These are phyloP conservation scores for Cucurbita argyrosperma DNA, from an alignment of 306 rosid species.

Conservation along the genomic window DNA sequence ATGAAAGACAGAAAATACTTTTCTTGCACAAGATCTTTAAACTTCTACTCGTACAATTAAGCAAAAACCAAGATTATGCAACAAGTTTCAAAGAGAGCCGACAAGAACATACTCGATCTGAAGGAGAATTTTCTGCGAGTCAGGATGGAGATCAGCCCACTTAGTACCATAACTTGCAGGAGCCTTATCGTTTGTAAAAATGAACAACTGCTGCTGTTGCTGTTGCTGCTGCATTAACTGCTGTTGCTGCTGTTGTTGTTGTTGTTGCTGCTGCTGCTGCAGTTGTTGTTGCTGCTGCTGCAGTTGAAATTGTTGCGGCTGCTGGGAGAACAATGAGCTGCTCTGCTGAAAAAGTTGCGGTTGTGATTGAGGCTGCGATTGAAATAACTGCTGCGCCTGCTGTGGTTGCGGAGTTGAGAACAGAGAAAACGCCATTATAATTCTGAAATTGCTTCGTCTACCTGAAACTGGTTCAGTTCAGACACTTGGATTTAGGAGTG, in stretches of 20 bases:
- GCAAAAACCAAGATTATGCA: background rate
- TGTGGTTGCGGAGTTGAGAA: constrained; percentile 55
- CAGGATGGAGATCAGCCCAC: constrained; percentile 93
- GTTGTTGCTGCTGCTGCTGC: constrained; percentile 13
- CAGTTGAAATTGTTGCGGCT: constrained; percentile 10
- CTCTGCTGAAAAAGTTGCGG: constrained; percentile 32
- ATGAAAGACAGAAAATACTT: background rate
- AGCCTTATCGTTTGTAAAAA: constrained; percentile 60
- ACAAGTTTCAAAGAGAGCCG: background rate
- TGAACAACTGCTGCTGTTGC: constrained; percentile 31
- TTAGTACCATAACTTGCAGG: constrained; percentile 77
- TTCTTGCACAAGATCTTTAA: background rate
- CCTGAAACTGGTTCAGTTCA: background rate
- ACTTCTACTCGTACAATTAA: background rate
- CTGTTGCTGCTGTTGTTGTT: constrained; percentile 9
- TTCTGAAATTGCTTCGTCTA: background rate
- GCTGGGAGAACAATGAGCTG: constrained; percentile 27
- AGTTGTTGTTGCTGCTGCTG: constrained; percentile 18
- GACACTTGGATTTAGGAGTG: background rate
- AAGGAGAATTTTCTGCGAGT: constrained; percentile 80
- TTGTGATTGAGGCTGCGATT: constrained; percentile 16
- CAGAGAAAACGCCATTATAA: constrained; percentile 61
- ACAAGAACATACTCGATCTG: constrained; percentile 55
- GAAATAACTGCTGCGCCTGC: constrained; percentile 38
- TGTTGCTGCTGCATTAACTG: constrained; percentile 23